Evolutionary conservation across 805 yeast genomes (phyloP).

Genomic region (Starmerella geochares): DNA sequence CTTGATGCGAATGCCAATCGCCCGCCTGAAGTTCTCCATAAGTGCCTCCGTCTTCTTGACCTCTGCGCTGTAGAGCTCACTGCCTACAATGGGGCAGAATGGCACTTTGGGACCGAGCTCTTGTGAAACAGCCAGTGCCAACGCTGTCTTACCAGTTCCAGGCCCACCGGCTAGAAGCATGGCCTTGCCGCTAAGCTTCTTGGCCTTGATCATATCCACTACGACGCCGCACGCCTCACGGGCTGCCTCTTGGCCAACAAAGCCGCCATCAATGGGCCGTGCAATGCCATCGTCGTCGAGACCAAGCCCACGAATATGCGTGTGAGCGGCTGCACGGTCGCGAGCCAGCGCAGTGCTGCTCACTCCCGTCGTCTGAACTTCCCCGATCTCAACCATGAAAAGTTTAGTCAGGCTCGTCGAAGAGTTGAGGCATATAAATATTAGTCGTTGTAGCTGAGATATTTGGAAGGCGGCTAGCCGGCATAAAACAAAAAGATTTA

Average conservation of each 20-base stretch:
- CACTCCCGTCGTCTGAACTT: conserved; percentile 45
- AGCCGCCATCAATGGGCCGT: conserved; percentile 76
- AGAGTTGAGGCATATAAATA: not conserved
- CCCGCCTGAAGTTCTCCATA: conserved; percentile 93
- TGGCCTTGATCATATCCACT: conserved; percentile 84
- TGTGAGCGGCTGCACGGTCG: conserved; percentile 84
- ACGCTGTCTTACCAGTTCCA: conserved; percentile 96
- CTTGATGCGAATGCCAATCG: conserved; percentile 90
- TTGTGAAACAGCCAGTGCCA: conserved; percentile 91
- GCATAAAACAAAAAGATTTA: not conserved
- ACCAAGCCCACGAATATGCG: conserved; percentile 92
- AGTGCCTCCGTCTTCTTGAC: conserved; percentile 92
- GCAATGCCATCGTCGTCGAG: conserved; percentile 84
- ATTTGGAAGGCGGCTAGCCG: no score
- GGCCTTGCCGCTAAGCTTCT: conserved; percentile 93
- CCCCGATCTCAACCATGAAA: conserved; percentile 65
- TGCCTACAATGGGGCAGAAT: conserved; percentile 92
- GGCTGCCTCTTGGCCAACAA: conserved; percentile 66
- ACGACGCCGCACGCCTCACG: conserved; percentile 82
- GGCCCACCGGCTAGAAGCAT: conserved; percentile 93
- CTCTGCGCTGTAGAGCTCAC: conserved; percentile 90
- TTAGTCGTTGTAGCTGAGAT: no score
- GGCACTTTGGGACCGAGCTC: conserved; percentile 96
- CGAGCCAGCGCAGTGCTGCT: conserved; percentile 36
- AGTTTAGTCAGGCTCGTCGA: conserved; percentile 6